phyloP scores from a whole-genome alignment of 106 monocot species.

The Allium sativum region DNA sequence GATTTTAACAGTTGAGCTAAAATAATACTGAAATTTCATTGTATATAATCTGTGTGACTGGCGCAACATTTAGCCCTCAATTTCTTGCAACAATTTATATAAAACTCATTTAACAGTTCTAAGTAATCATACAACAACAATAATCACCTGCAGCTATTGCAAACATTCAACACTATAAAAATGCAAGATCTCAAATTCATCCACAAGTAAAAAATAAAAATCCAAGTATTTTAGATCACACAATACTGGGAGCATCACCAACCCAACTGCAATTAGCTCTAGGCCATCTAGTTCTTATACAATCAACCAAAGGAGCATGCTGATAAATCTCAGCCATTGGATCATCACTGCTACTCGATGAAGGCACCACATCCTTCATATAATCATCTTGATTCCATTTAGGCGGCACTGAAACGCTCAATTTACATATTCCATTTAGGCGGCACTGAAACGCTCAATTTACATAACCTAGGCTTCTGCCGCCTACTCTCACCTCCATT shows the following conservation, averaged over 20 bases:
- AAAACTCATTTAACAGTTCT: too few species aligned
- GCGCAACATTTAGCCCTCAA: too few species aligned
- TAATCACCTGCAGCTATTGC: too few species aligned
- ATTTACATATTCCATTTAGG: constrained; percentile 75
- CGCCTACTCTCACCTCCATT: constrained; percentile 40
- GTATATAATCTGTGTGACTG: too few species aligned
- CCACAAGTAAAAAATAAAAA: background rate
- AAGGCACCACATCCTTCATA: constrained; percentile 28
- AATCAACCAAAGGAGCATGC: constrained; percentile 88
- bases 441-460: constrained; percentile 63
- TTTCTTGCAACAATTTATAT: too few species aligned
- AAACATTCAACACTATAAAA: background rate
- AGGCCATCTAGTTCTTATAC: constrained; percentile 90
- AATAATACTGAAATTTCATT: too few species aligned
- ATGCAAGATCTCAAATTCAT: background rate
- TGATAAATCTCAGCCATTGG: constrained; percentile 30
- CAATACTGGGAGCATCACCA: constrained; percentile 89
- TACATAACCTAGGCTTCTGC: constrained; percentile 75
- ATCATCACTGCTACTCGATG: background rate
- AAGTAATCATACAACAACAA: too few species aligned
- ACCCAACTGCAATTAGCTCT: constrained; percentile 73
- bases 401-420: constrained; percentile 64
- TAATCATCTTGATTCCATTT: constrained; percentile 79
- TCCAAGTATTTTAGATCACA: constrained; percentile 14
- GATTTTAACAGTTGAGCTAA: too few species aligned